Evolutionary conservation across 1,284 basidiomycete species (phyloP).

Genomic region (Ceratobasidium sp.): DNA sequence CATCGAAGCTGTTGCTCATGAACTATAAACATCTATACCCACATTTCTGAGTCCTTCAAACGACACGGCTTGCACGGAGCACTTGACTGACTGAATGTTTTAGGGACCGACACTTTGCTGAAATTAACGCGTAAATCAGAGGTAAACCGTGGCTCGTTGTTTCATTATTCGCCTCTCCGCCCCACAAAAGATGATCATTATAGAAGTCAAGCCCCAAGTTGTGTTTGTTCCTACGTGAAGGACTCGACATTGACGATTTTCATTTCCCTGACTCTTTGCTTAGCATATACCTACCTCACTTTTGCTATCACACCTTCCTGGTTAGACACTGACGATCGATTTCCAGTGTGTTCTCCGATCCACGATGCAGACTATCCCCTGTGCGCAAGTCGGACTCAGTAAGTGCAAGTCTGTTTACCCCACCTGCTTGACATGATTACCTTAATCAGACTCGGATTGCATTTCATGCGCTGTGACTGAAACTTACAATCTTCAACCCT

Average conservation of each 20-base stretch:
- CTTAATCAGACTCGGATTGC: constrained; percentile 40
- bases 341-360: not conserved
- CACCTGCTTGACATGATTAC: constrained; percentile 35
- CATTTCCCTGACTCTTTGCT: constrained; percentile 10
- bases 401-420: constrained; percentile 6
- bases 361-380: not conserved
- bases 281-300: not conserved
- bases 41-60: constrained; percentile 73
- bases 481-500: constrained; percentile 33
- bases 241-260: constrained; percentile 37
- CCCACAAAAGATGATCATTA: constrained; percentile 65
- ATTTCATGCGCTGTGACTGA: constrained; percentile 34
- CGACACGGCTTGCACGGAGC: no score
- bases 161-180: constrained; percentile 52
- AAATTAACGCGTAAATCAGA: constrained; percentile 38
- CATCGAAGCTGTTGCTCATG: constrained; percentile 76
- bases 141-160: constrained; percentile 47
- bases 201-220: constrained; percentile 88
- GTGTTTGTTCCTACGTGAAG: constrained; percentile 56
- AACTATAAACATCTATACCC: constrained; percentile 73
- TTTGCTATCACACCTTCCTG: not conserved
- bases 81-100: not conserved
- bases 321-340: constrained; percentile 15
- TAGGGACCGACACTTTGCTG: not conserved
- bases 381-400: constrained; percentile 1